Percentiles rank a stretch among this genome's conserved stretches.
Evolutionary conservation across 192 early-diverging fungal species (phyloP).

Genomic region (Coemansia sp.): DNA sequence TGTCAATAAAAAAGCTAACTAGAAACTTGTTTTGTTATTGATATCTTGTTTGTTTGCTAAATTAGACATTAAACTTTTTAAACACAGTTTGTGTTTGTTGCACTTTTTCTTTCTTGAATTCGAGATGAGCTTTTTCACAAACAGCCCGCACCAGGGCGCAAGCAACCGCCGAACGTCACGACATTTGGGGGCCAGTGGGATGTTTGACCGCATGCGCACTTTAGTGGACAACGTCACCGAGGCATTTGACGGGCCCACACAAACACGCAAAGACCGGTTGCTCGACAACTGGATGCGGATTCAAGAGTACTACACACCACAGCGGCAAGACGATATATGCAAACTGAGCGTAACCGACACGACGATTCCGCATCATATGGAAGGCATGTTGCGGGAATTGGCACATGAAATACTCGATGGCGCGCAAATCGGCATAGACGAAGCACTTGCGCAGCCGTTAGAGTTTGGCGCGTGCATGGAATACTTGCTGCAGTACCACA

Average conservation of each 20-base stretch:
- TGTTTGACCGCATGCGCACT: slow-evolving; percentile 18
- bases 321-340: slow-evolving; percentile 24
- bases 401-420: slow-evolving; percentile 24
- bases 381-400: slow-evolving; percentile 28
- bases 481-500: slow-evolving; percentile 47
- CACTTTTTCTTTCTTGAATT: no score
- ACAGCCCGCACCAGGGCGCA: not conserved
- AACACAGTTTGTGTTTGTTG: not conserved
- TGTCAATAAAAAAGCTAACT: not conserved
- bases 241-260: slow-evolving; percentile 30
- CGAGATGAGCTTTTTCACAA: not conserved
- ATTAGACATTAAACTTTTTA: not conserved
- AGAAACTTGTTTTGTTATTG: not conserved
- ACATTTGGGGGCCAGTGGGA: not conserved
- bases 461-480: slow-evolving; percentile 49
- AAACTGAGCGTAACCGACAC: slow-evolving; percentile 21
- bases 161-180: not conserved
- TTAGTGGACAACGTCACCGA: slow-evolving; percentile 38
- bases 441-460: slow-evolving; percentile 20
- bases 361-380: slow-evolving; percentile 44
- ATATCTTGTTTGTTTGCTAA: not conserved
- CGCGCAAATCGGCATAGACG: not conserved
- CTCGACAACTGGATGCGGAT: slow-evolving; percentile 46
- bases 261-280: slow-evolving; percentile 31
- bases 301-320: slow-evolving; percentile 36